phyloP scores from a whole-genome alignment of 768 basidiomycete species.

The Leucosporidium scottii region DNA sequence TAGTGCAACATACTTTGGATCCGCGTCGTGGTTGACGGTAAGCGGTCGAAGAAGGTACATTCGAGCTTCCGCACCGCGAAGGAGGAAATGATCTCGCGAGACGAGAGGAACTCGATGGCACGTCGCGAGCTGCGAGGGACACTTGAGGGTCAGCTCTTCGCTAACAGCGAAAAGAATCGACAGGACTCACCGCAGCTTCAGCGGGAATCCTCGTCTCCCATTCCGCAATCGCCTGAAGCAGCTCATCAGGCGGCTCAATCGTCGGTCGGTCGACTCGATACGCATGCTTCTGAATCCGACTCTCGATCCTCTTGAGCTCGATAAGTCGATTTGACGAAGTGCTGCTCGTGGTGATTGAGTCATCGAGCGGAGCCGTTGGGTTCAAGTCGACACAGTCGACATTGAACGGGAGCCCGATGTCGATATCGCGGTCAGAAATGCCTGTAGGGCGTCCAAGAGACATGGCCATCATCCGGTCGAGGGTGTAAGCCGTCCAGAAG shows the following conservation, averaged over 20 bases:
- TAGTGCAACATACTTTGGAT: constrained; percentile 5
- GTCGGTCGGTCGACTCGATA: constrained; percentile 17
- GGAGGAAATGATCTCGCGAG: constrained; percentile 18
- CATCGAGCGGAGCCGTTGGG: constrained; percentile 6
- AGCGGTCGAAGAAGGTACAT: constrained; percentile 23
- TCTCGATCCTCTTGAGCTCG: constrained; percentile 36
- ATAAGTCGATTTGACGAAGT: constrained; percentile 37
- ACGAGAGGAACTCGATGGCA: constrained; percentile 5
- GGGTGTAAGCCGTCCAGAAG: constrained; percentile 37
- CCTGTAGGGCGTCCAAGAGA: constrained; percentile 34
- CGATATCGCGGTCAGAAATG: constrained; percentile 38
- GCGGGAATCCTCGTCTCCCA: constrained; percentile 19
- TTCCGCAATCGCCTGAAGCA: constrained; percentile 10
- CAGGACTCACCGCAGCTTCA: neutral
- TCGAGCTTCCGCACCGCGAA: constrained; percentile 3
- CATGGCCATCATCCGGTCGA: constrained; percentile 37
- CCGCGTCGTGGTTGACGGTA: constrained; percentile 1
- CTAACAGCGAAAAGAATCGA: too few species aligned
- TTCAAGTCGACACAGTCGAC: constrained; percentile 33
- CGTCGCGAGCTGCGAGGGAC: neutral
- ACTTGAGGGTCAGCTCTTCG: too few species aligned
- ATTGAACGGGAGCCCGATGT: constrained; percentile 36
- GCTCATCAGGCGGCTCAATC: neutral
- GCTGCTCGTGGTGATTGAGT: constrained; percentile 25
- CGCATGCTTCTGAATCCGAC: constrained; percentile 28